Conservation (phyloP, 2,329 filamentous ascomycete genomes). For the Arthrobotrys pseudoclavata region DNA sequence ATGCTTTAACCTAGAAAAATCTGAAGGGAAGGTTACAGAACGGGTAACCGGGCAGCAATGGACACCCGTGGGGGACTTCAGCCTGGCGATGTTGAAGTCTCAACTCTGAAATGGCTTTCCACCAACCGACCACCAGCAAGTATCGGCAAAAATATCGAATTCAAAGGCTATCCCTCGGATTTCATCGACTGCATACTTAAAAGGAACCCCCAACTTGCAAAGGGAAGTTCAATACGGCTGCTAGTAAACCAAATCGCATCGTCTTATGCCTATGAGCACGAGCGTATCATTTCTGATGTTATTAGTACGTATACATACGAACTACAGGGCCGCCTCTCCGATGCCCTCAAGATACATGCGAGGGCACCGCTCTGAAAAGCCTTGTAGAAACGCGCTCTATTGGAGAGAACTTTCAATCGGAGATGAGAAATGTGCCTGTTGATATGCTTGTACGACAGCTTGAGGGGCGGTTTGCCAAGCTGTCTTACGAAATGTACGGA, state of each 20-base stretch:
- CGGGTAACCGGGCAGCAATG: too few species aligned
- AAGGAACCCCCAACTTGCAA: not conserved
- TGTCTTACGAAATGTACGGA: not conserved
- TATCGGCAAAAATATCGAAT: not conserved
- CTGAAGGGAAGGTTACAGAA: too few species aligned
- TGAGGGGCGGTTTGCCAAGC: not conserved
- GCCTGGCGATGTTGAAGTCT: not conserved
- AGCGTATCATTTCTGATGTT: not conserved
- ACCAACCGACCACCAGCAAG: not conserved
- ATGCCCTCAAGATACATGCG: not conserved
- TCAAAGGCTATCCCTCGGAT: not conserved
- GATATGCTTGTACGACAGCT: not conserved
- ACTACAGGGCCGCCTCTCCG: not conserved
- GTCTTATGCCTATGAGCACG: not conserved
- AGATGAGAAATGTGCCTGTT: conserved; percentile 6
- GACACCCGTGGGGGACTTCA: not conserved
- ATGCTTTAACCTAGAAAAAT: too few species aligned
- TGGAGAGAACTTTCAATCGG: not conserved
- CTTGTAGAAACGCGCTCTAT: conserved; percentile 3
- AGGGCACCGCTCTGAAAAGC: not conserved
- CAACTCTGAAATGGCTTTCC: not conserved
- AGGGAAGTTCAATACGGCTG: not conserved
- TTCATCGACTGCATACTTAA: not conserved
- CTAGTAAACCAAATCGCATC: not conserved
- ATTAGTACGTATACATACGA: not conserved